Evolutionary conservation across 306 rosid species (phyloP).

Genomic region (Leucaena leucocephala): DNA sequence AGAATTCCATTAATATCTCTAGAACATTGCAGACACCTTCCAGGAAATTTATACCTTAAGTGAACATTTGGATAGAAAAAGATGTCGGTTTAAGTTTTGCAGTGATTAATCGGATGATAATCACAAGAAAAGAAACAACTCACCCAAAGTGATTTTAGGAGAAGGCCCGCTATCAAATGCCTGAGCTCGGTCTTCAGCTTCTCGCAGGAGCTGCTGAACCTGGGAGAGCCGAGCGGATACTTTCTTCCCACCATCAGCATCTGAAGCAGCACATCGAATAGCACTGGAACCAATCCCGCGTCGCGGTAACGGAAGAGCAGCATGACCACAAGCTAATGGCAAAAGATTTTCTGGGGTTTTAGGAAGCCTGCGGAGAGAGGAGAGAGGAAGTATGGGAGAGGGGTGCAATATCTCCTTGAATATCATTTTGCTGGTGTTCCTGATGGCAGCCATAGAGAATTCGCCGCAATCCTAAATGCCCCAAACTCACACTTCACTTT

Average conservation of each 20-base stretch:
- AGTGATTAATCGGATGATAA: neutral
- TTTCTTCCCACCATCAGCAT: constrained; percentile 46
- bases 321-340: constrained; percentile 3
- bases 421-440: constrained; percentile 41
- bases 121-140: neutral
- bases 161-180: constrained; percentile 56
- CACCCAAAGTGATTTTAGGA: constrained; percentile 83
- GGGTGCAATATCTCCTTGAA: constrained; percentile 41
- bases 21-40: neutral
- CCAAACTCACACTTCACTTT: neutral
- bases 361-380: too few relatives aligned
- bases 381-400: too few relatives aligned
- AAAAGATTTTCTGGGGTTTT: too few relatives aligned
- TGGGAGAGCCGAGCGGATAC: constrained; percentile 80
- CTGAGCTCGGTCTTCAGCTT: constrained; percentile 78
- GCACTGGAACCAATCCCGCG: constrained; percentile 40
- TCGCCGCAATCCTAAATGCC: neutral
- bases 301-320: constrained; percentile 14
- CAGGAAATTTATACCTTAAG: neutral
- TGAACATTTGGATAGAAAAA: constrained; percentile 5
- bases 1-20: neutral
- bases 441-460: constrained; percentile 51
- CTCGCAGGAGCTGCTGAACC: constrained; percentile 73
- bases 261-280: constrained; percentile 61
- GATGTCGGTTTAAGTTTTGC: too few relatives aligned